Percentiles rank a stretch among this genome's conserved stretches.
These are phyloP conservation scores for Mycena haematopus DNA, from an alignment of 768 basidiomycete species.

Conservation along the genomic window DNA sequence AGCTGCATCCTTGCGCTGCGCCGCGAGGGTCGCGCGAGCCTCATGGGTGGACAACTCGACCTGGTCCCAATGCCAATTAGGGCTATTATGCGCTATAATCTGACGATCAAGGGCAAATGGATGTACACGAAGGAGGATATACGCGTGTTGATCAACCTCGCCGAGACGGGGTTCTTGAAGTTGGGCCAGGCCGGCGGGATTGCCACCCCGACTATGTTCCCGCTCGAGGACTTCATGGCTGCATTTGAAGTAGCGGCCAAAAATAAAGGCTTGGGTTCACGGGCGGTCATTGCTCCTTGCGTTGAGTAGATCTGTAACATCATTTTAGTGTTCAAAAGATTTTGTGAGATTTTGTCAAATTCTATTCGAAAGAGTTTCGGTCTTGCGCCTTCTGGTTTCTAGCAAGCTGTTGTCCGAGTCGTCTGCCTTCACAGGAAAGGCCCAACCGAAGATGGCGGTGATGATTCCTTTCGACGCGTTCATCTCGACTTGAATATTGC, in stretches of 20 bases:
- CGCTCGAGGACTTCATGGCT: background rate
- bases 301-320: background rate
- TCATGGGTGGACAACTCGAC: background rate
- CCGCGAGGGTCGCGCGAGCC: background rate
- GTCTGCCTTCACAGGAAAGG: too few species aligned
- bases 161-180: constrained; percentile 1
- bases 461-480: too few species aligned
- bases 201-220: background rate
- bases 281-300: constrained; percentile 2
- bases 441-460: too few species aligned
- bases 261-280: background rate
- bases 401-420: too few species aligned
- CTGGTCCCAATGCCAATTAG: background rate
- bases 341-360: too few species aligned
- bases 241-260: background rate
- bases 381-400: too few species aligned
- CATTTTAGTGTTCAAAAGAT: too few species aligned
- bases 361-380: too few species aligned
- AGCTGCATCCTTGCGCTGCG: background rate
- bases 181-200: background rate
- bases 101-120: background rate
- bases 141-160: background rate
- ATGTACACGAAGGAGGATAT: constrained; percentile 4
- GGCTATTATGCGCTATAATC: background rate
- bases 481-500: too few species aligned